A percentile compares a stretch with the other conserved stretches of the same genome.
phyloP scores from a whole-genome alignment of 768 basidiomycete species.

The Macrolepiota albuminosa region DNA sequence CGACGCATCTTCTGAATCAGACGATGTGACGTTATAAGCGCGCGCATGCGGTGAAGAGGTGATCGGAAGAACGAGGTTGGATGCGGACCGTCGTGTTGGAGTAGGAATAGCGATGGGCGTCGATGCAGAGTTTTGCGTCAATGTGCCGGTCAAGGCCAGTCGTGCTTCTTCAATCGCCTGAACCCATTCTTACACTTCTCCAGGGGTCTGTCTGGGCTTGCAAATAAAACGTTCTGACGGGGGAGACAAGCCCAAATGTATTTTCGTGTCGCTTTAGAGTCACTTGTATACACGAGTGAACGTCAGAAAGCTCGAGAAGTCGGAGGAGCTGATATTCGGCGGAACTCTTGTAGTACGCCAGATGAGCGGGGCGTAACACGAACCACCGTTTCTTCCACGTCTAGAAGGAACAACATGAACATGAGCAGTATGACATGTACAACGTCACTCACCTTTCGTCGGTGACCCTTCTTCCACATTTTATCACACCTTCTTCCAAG shows the following conservation, averaged over 20 bases:
- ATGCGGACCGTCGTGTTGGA: slow-evolving; percentile 21
- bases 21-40: slow-evolving; percentile 57
- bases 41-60: slow-evolving; percentile 48
- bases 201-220: slow-evolving; percentile 65
- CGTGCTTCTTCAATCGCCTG: slow-evolving; percentile 73
- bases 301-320: slow-evolving; percentile 79
- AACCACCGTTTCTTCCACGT: slow-evolving; percentile 99
- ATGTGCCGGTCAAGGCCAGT: slow-evolving; percentile 56
- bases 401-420: slow-evolving; percentile 34
- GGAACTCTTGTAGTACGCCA: slow-evolving; percentile 95
- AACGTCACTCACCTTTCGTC: slow-evolving; percentile 71
- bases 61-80: slow-evolving; percentile 28
- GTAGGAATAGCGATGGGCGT: slow-evolving; percentile 52
- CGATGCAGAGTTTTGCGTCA: slow-evolving; percentile 52
- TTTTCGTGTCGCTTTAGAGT: slow-evolving; percentile 85
- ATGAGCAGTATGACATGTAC: slow-evolving; percentile 1
- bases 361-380: slow-evolving; percentile 84
- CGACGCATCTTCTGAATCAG: slow-evolving; percentile 73
- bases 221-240: slow-evolving; percentile 86
- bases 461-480: slow-evolving; percentile 97
- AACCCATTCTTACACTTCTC: slow-evolving; percentile 84
- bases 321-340: slow-evolving; percentile 92
- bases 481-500: slow-evolving; percentile 68
- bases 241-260: slow-evolving; percentile 89
- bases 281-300: slow-evolving; percentile 87